A percentile compares a stretch with the other conserved stretches of the same genome.
Evolutionary conservation across 495 filamentous ascomycete genomes (phyloP).

Genomic region (Annulohypoxylon stygium): DNA sequence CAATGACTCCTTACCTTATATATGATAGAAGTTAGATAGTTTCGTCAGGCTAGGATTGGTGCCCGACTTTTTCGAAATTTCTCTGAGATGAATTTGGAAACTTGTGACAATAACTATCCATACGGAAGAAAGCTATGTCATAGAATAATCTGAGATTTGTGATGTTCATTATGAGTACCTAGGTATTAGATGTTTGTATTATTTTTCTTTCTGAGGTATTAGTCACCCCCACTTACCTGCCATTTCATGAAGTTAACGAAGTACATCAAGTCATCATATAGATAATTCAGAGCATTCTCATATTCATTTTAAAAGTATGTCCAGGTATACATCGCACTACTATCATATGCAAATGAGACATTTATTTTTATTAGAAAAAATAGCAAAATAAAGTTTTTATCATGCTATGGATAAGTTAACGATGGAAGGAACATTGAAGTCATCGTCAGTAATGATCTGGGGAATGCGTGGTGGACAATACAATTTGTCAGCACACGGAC

Average conservation of each 20-base stretch:
- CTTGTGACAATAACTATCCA: no score
- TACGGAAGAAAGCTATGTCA: no score
- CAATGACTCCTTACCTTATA: no score
- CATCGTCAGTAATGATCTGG: background rate
- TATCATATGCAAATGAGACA: no score
- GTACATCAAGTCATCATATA: background rate
- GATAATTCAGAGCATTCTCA: background rate
- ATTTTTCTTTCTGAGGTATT: no score
- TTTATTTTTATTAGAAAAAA: no score
- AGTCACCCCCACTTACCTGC: background rate
- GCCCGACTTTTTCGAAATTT: background rate
- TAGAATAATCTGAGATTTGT: background rate
- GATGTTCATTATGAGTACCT: no score
- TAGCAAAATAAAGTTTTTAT: no score
- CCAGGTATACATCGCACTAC: background rate
- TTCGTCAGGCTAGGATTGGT: background rate
- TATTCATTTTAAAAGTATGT: background rate
- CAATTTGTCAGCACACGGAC: background rate
- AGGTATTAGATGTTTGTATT: no score
- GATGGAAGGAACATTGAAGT: background rate
- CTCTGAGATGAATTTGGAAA: no score
- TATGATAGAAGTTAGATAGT: no score
- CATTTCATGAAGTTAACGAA: background rate
- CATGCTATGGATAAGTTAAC: no score
- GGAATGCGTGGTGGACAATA: background rate